Base-by-base conservation (phyloP, 2,329 filamentous ascomycete genomes). In the Setomelanomma holmii region DNA sequence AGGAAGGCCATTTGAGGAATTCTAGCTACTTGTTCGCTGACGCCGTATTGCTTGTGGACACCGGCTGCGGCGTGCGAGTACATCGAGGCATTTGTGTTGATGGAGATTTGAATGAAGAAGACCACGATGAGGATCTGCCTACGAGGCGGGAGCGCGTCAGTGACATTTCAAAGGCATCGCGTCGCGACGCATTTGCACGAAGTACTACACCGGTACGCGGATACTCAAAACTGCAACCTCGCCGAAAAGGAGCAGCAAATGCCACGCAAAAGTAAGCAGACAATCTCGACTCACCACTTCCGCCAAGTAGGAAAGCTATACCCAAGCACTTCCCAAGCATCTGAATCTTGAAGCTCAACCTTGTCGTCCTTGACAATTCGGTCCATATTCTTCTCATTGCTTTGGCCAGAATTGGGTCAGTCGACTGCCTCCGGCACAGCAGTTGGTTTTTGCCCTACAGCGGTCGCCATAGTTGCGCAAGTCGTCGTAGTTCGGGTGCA, bases 11-110 rank as follows among this genome's bases (percentile, higher is more conserved):
- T 78, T 17, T 81, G 79, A 10, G 79, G 79, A 8, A 76, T 75
- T 4, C 80, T 77, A 2, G 79, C 79, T 1, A 73, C 77, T 59
- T 82, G 78, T 22, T 73, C 69, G 48, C 74, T 79, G 45, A 84
- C 75, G 49, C 67, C 60, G 44, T 82, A 82, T 14, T 81, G 69
- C 43, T 80, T 66, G 2, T 71, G 62, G 24, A 84, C 76, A n/a
- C 73, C 74, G 4, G 56, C 58, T 11, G 81, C 74, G 3, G 69
- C 79, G 49, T 79, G 82, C 19, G 79, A 75, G 56, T 80, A 84
- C 45, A 83, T 73, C 7, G 79, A 78, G 0, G 82, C 79, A 60
- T 84, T 84, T 62, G 81, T 79, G 65, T 84, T 84, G 75, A 82
- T 82, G 14, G 75, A 79, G 20, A 80, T 77, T 55, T 84, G 81